Evolutionary conservation across 176 grass and related monocot genomes (phyloP).

Genomic region (Eleusine indica): DNA sequence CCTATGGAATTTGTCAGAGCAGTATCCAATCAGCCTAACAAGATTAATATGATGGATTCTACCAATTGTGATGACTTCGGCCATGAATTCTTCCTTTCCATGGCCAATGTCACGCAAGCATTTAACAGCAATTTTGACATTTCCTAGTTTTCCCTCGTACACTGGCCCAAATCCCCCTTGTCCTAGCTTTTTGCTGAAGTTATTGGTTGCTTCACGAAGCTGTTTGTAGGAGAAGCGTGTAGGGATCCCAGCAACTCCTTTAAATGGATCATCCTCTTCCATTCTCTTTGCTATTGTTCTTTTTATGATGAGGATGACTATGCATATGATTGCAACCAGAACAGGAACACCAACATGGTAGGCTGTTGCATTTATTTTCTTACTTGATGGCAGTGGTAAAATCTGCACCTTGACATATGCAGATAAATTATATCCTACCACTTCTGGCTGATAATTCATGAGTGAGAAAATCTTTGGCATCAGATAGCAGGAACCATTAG

Average conservation of each 20-base stretch:
- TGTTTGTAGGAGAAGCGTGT: constrained; percentile 68
- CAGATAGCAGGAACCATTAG: constrained; percentile 63
- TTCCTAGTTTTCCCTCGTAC: constrained; percentile 58
- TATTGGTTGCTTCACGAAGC: constrained; percentile 68
- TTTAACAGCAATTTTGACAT: constrained; percentile 62
- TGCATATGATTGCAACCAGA: constrained; percentile 37
- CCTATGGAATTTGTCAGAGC: constrained; percentile 70
- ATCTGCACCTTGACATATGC: constrained; percentile 82
- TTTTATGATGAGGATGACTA: constrained; percentile 46
- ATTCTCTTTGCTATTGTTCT: constrained; percentile 26
- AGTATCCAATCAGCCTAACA: constrained; percentile 71
- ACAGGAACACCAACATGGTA: constrained; percentile 40
- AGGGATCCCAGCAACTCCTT: constrained; percentile 65
- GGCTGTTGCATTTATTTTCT: constrained; percentile 24
- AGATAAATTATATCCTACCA: constrained; percentile 63
- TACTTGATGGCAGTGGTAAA: constrained; percentile 40
- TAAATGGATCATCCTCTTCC: constrained; percentile 67
- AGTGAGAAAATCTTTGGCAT: constrained; percentile 66
- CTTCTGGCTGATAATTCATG: constrained; percentile 47
- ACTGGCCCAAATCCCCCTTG: constrained; percentile 87
- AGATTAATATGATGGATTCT: constrained; percentile 88
- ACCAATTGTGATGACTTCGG: constrained; percentile 74
- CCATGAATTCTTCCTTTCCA: constrained; percentile 82
- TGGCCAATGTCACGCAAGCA: constrained; percentile 66
- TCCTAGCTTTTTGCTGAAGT: constrained; percentile 84